Conservation (phyloP, 225 moss, liverwort and hornwort genomes). For the Asterella californica region DNA sequence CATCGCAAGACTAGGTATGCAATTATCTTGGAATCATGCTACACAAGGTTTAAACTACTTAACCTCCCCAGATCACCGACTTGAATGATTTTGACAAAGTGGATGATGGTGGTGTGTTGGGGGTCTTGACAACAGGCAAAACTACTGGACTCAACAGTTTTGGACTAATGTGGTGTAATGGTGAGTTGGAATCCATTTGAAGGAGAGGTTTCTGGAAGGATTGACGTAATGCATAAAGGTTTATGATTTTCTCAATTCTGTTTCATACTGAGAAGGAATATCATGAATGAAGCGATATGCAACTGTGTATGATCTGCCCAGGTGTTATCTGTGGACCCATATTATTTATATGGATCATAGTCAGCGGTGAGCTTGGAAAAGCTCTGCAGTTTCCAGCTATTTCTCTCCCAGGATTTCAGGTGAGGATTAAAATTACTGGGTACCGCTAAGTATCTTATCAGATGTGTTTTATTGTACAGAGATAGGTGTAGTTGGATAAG, state of each 20-base stretch:
- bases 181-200: conserved; percentile 32
- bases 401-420: conserved; percentile 83
- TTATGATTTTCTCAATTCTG: not conserved
- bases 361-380: conserved; percentile 76
- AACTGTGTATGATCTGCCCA: conserved; percentile 21
- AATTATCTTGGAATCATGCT: conserved; percentile 21
- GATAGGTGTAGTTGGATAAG: not conserved
- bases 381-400: conserved; percentile 80
- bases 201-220: not conserved
- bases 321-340: conserved; percentile 97
- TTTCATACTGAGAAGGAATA: not conserved
- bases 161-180: conserved; percentile 99
- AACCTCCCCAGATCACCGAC: not conserved
- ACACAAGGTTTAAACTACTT: not conserved
- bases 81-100: not conserved
- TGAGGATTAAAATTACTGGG: conserved; percentile 16
- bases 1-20: conserved; percentile 94
- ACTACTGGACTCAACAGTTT: conserved; percentile 90
- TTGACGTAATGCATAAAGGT: no score
- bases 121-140: conserved; percentile 58
- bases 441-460: not conserved
- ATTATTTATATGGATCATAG: conserved; percentile 71
- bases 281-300: not conserved
- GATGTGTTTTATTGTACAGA: not conserved
- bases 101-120: not conserved